These are phyloP conservation scores for Lactuca sativa DNA, from an alignment of 129 eudicot species.

Conservation along the genomic window DNA sequence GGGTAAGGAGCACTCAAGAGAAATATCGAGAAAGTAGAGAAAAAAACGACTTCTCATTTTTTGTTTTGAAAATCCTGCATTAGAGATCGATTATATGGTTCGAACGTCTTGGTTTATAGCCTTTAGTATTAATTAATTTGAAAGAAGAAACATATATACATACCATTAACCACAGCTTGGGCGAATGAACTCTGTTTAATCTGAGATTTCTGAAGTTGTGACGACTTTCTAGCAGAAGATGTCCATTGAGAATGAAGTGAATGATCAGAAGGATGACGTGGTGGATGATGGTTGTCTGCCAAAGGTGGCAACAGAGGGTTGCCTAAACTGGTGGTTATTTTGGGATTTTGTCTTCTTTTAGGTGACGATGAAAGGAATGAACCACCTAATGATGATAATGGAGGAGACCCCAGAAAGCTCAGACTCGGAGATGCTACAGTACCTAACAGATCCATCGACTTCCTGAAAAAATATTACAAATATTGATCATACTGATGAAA, in stretches of 20 bases:
- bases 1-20: no score
- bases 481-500: not conserved
- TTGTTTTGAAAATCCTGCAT: no score
- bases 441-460: conserved; percentile 26
- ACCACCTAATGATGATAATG: not conserved
- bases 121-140: no score
- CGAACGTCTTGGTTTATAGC: no score
- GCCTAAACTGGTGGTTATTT: conserved; percentile 39
- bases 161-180: conserved; percentile 84
- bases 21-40: no score
- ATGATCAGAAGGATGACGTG: conserved; percentile 47
- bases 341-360: conserved; percentile 47
- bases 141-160: conserved; percentile 8
- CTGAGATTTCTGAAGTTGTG: conserved; percentile 38
- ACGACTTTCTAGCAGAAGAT: conserved; percentile 38
- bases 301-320: conserved; percentile 50
- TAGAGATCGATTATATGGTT: no score
- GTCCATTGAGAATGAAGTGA: conserved; percentile 54
- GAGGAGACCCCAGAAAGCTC: conserved; percentile 28
- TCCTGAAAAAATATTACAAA: conserved; percentile 12
- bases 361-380: conserved; percentile 38
- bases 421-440: conserved; percentile 28
- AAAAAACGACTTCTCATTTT: no score
- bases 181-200: conserved; percentile 63
- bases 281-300: conserved; percentile 41